Evolutionary conservation across 768 basidiomycete genomes (phyloP).

Genomic region (Rhizopogon rudus): DNA sequence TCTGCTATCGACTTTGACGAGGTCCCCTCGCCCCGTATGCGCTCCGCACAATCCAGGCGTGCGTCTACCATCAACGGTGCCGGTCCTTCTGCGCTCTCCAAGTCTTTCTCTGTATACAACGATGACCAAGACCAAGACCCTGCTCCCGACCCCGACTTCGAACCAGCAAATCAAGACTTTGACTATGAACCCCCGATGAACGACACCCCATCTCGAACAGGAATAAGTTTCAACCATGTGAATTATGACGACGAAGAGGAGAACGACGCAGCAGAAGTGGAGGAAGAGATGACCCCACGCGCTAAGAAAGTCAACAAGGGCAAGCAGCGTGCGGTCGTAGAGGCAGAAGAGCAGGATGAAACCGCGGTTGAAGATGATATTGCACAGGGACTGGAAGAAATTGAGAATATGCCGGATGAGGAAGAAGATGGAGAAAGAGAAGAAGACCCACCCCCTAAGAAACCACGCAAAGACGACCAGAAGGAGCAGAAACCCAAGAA

Average conservation of each 20-base stretch:
- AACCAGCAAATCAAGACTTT: constrained; percentile 27
- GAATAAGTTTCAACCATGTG: constrained; percentile 41
- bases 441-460: constrained; percentile 20
- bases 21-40: constrained; percentile 53
- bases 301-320: constrained; percentile 29
- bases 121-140: constrained; percentile 14
- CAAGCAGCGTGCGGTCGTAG: constrained; percentile 33
- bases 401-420: constrained; percentile 51
- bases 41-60: constrained; percentile 20
- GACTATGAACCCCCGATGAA: constrained; percentile 16
- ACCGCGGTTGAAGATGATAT: constrained; percentile 39
- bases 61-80: constrained; percentile 29
- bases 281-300: constrained; percentile 24
- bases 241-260: constrained; percentile 42
- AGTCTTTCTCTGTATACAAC: constrained; percentile 12
- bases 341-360: constrained; percentile 10
- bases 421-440: constrained; percentile 33
- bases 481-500: constrained; percentile 25
- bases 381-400: constrained; percentile 35
- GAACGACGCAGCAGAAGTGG: constrained; percentile 25
- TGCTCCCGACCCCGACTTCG: constrained; percentile 18
- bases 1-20: constrained; percentile 59
- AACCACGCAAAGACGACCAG: constrained; percentile 17
- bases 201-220: constrained; percentile 24
- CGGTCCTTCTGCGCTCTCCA: constrained; percentile 29